phyloP scores from a whole-genome alignment of 192 early-diverging fungal species.

The Umbelopsis vinacea region DNA sequence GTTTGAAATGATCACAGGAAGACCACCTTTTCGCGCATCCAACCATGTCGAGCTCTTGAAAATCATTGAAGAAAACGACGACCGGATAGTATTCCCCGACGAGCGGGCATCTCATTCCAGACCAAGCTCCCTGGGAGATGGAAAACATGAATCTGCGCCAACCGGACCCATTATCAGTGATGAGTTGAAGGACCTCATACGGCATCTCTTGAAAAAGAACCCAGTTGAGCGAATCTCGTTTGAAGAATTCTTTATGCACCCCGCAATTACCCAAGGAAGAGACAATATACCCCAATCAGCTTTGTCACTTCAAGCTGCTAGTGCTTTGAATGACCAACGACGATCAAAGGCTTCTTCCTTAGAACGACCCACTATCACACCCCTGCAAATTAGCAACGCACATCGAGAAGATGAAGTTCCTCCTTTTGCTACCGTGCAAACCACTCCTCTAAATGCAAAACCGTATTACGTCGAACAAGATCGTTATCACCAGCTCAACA shows the following conservation, averaged over 20 bases:
- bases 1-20: conserved; percentile 92
- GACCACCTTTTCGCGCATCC: conserved; percentile 88
- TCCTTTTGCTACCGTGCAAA: conserved; percentile 19
- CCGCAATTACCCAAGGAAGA: conserved; percentile 53
- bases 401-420: conserved; percentile 20
- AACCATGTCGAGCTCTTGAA: conserved; percentile 93
- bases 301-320: conserved; percentile 8
- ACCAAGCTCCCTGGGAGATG: conserved; percentile 14
- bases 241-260: conserved; percentile 92
- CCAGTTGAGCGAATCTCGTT: conserved; percentile 91
- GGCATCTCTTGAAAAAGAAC: conserved; percentile 81
- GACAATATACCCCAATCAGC: not conserved
- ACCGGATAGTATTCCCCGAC: conserved; percentile 88
- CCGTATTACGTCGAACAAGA: not conserved
- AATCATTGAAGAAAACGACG: conserved; percentile 87
- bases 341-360: not conserved
- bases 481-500: not conserved
- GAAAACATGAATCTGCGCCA: conserved; percentile 1
- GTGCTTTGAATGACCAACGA: not conserved
- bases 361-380: not conserved
- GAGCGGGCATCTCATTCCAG: conserved; percentile 41
- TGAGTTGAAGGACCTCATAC: conserved; percentile 84
- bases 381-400: not conserved
- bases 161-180: conserved; percentile 50
- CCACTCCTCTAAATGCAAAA: not conserved